These are phyloP conservation scores for Phytopythium helicoides DNA, from an alignment of 352 stramenopile species.

Conservation along the genomic window DNA sequence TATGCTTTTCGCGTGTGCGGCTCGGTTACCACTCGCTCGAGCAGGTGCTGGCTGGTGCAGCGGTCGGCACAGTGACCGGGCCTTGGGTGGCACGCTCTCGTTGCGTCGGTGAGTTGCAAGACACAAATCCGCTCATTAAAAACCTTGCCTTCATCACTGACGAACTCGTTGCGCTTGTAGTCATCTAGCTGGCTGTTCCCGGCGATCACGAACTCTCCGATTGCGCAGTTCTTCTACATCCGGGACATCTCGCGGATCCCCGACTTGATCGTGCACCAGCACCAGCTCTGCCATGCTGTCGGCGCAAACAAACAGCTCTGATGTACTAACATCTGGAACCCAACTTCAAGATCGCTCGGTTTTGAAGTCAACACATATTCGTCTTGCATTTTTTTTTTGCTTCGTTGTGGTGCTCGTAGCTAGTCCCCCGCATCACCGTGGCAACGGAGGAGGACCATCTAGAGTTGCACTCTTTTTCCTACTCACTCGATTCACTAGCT, in stretches of 20 bases:
- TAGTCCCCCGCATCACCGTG: neutral
- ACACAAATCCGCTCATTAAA: too few species aligned
- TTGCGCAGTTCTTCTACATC: slow-evolving; percentile 64
- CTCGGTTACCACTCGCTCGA: slow-evolving; percentile 77
- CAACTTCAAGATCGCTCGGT: slow-evolving; percentile 3
- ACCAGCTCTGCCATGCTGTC: slow-evolving; percentile 42
- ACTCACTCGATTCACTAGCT: neutral
- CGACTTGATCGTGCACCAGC: slow-evolving; percentile 76
- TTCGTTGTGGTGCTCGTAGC: neutral
- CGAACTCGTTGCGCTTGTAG: slow-evolving; percentile 22
- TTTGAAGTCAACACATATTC: neutral
- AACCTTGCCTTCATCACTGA: slow-evolving; percentile 3
- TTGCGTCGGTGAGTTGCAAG: slow-evolving; percentile 20
- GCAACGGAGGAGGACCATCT: neutral
- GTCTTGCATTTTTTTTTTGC: slow-evolving; percentile 2
- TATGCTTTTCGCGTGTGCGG: slow-evolving; percentile 72
- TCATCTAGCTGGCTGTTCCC: slow-evolving; percentile 59
- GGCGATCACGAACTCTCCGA: slow-evolving; percentile 30
- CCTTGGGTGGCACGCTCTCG: slow-evolving; percentile 49
- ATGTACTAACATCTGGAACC: neutral
- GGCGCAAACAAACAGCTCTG: slow-evolving; percentile 9
- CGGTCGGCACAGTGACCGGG: slow-evolving; percentile 45
- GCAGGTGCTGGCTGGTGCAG: slow-evolving; percentile 60
- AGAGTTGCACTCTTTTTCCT: neutral
- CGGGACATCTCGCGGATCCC: slow-evolving; percentile 74